Evolutionary conservation across 106 monocot genomes (phyloP).

Genomic region (Acorus calamus): DNA sequence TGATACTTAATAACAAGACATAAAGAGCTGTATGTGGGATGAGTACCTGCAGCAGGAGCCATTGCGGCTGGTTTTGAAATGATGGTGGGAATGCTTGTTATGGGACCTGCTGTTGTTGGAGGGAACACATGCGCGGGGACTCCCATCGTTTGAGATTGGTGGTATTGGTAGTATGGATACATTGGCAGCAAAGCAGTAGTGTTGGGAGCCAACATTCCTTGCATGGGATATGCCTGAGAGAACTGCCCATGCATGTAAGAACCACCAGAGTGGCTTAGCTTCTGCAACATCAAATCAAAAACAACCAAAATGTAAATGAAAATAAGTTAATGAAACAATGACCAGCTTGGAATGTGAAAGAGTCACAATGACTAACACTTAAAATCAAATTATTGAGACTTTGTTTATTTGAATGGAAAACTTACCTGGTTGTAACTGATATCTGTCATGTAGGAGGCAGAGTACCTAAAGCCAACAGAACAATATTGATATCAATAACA

Average conservation of each 20-base stretch:
- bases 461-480: constrained; percentile 24
- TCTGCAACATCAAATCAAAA: constrained; percentile 9
- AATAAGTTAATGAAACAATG: too few species aligned
- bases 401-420: too few species aligned
- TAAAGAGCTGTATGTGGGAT: background rate
- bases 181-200: constrained; percentile 21
- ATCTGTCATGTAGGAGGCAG: constrained; percentile 38
- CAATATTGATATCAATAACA: too few species aligned
- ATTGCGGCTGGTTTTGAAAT: constrained; percentile 40
- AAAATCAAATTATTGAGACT: too few species aligned
- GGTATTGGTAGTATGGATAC: constrained; percentile 42
- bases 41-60: constrained; percentile 28
- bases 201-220: constrained; percentile 17
- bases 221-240: constrained; percentile 12
- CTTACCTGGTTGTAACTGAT: constrained; percentile 36
- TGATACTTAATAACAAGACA: too few species aligned
- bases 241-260: constrained; percentile 22
- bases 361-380: too few species aligned
- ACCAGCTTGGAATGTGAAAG: too few species aligned
- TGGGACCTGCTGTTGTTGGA: constrained; percentile 12
- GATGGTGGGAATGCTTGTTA: constrained; percentile 29
- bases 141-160: constrained; percentile 28
- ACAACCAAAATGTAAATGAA: background rate
- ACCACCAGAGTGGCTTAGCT: constrained; percentile 14
- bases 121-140: constrained; percentile 38